These are phyloP conservation scores for Lactuca sativa DNA, from an alignment of 129 eudicot species.

Conservation along the genomic window DNA sequence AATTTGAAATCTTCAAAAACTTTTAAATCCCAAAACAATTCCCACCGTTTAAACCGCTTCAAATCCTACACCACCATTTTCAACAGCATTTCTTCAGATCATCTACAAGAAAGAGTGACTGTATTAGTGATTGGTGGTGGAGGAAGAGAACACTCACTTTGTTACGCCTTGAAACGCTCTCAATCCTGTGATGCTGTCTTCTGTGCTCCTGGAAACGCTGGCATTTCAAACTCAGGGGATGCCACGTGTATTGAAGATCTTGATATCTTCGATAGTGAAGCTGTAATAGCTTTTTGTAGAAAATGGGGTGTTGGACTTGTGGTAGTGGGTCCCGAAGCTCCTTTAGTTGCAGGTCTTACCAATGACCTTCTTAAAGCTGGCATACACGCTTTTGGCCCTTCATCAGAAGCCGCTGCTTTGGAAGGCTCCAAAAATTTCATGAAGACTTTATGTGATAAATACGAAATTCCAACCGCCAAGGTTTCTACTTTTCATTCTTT, in stretches of 20 bases:
- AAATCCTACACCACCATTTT: conserved; percentile 26
- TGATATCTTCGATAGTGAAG: conserved; percentile 62
- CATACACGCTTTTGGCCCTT: conserved; percentile 88
- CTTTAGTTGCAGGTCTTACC: conserved; percentile 86
- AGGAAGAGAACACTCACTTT: conserved; percentile 96
- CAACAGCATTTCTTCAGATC: conserved; percentile 32
- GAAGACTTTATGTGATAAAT: conserved; percentile 85
- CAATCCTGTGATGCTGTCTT: conserved; percentile 79
- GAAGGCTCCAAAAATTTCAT: conserved; percentile 94
- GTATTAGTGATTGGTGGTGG: conserved; percentile 95
- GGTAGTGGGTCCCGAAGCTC: conserved; percentile 95
- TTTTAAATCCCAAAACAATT: conserved; percentile 5
- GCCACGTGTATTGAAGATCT: conserved; percentile 84
- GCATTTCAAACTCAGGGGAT: conserved; percentile 83
- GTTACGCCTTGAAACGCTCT: conserved; percentile 74
- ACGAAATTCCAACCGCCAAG: conserved; percentile 89
- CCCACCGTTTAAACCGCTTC: conserved; percentile 11
- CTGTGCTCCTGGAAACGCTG: conserved; percentile 95
- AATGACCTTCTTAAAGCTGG: conserved; percentile 84
- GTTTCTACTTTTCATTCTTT: conserved; percentile 28
- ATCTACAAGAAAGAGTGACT: conserved; percentile 58
- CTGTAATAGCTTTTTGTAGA: conserved; percentile 70
- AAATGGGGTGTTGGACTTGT: conserved; percentile 82
- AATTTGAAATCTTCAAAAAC: conserved; percentile 12
- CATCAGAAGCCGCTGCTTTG: conserved; percentile 90